These are phyloP conservation scores for Chlamydomonas reinhardtii DNA, from an alignment of 163 green algal species.

Conservation along the genomic window DNA sequence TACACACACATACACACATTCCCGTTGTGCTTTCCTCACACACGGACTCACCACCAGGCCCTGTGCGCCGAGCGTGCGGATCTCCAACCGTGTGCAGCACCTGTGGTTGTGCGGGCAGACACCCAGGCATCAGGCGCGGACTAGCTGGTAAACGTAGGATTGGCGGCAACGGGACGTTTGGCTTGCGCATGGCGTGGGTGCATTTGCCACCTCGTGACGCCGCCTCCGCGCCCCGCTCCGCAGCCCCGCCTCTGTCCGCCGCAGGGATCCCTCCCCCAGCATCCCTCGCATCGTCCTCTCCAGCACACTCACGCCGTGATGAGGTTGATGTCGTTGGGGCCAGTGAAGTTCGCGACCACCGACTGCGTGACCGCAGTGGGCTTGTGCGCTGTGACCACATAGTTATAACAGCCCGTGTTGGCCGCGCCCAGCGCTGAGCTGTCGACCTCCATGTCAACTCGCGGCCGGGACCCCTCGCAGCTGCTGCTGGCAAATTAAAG, in stretches of 20 bases:
- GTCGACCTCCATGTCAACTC: slow-evolving; percentile 23
- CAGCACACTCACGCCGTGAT: slow-evolving; percentile 85
- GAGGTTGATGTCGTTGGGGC: slow-evolving; percentile 86
- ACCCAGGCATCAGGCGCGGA: neutral
- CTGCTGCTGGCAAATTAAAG: neutral
- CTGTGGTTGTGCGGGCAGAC: slow-evolving; percentile 64
- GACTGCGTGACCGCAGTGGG: slow-evolving; percentile 91
- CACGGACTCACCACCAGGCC: slow-evolving; percentile 86
- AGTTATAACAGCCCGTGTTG: slow-evolving; percentile 65
- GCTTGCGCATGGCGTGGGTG: no score
- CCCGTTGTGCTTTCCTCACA: no score
- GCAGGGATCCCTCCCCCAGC: no score
- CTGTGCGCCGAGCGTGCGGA: slow-evolving; percentile 86
- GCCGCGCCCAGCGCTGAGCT: neutral
- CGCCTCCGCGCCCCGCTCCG: neutral
- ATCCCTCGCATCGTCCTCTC: no score
- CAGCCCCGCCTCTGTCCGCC: no score
- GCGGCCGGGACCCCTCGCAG: neutral
- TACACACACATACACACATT: no score
- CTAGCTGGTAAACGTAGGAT: no score
- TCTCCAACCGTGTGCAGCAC: slow-evolving; percentile 93
- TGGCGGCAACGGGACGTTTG: no score
- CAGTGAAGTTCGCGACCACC: slow-evolving; percentile 91
- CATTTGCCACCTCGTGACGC: neutral
- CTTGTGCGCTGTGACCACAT: slow-evolving; percentile 96